These are phyloP conservation scores for Arthrobotrys entomopaga DNA, from an alignment of 2,329 filamentous ascomycete genomes.

Conservation along the genomic window DNA sequence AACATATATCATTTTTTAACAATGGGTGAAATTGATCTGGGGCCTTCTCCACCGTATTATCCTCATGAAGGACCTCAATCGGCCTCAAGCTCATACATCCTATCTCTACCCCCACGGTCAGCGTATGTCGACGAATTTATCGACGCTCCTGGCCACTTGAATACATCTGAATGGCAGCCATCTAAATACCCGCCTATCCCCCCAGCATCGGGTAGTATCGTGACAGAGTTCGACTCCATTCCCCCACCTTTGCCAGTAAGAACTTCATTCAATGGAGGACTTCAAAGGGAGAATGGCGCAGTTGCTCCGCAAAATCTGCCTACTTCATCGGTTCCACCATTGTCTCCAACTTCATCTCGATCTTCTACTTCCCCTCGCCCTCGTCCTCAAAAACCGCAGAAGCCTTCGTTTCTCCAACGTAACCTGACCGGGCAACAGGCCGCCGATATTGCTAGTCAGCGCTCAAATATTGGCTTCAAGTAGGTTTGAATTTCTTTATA, in stretches of 20 bases:
- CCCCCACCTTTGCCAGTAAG: not conserved
- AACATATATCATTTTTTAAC: not conserved
- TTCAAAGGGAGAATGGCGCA: not conserved
- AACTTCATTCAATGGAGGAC: not conserved
- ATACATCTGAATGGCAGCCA: not conserved
- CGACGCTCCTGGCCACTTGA: not conserved
- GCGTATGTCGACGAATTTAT: not conserved
- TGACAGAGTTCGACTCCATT: not conserved
- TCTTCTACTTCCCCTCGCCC: not conserved
- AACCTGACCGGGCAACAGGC: not conserved
- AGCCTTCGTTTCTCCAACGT: not conserved
- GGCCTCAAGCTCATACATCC: not conserved
- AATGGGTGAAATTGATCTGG: not conserved
- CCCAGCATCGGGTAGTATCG: not conserved
- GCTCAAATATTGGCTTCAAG: slow-evolving; percentile 2
- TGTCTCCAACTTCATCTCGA: not conserved
- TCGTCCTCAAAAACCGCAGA: not conserved
- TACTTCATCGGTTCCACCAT: not conserved
- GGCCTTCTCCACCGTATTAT: not conserved
- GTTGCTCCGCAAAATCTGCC: not conserved
- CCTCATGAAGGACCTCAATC: not conserved
- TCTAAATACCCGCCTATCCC: not conserved
- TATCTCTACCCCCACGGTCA: not conserved
- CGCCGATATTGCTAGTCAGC: not conserved
- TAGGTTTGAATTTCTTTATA: not conserved